Base-by-base conservation (phyloP, 1,139 yeast species). In the Taiozyma sp. region DNA sequence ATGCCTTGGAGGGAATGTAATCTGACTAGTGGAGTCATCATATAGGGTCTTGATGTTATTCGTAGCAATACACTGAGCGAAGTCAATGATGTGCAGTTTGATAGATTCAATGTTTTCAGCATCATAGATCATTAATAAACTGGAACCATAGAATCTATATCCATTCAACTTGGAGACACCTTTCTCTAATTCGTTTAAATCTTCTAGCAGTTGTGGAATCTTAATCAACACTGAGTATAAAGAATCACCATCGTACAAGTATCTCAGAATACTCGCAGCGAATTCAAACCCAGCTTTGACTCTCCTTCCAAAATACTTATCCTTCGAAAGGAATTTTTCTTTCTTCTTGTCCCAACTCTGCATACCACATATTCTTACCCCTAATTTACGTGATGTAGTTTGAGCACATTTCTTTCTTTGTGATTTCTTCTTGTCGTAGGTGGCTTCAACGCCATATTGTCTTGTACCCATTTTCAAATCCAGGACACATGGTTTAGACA, bases 391-490 rank as follows among this genome's bases (percentile, higher is more conserved):
- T 8, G 96, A 85, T 0, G 99, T 92, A 0, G 98, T 93, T 51
- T 75, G 70, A 8, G 78, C 71, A 69, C 99, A 95, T 68, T 95
- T 95, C 53, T 76, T 76, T 42, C 91, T 72, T 69, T 95, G 99
- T 0, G 97, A 88, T 50, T 71, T 67, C 65, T 85, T 89, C 69
- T 95, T 95, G 50, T 81, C 73, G 14, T 71, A 68, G 10, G 77
- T 76, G 0, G 98, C 98, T 59, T 90, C 96, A 16, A 92, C 86
- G n/a, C 99, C 99, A 62, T 93, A 93, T 68, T 95, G 99, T 50
- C 99, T 77, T 0, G 99, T 92, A 1, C 99, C 99, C 98, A 95
- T 93, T 66, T 95, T 95, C 59, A 95, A 75, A 69, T 95, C 99
- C 53, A 95, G 73, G 1, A 93, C 98, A 66, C 97, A 91, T 0